Evolutionary conservation across 345 rosid species (phyloP), one percentile per base, ranked within the genome.

Genomic region (Hevea brasiliensis): DNA sequence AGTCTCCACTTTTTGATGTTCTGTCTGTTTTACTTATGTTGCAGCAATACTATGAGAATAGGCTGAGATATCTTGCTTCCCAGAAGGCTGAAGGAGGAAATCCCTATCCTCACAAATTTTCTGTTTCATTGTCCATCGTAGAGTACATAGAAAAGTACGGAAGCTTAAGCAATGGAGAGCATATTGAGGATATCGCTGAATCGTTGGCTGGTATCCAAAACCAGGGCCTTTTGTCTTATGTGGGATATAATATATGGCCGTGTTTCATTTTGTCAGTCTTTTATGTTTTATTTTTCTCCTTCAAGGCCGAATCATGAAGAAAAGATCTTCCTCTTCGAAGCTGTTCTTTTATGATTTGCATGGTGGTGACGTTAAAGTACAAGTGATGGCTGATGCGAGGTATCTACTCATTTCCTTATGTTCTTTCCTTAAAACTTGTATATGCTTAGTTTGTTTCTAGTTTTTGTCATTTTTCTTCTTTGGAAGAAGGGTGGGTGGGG

Each of bases 381-480:
- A 96, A 82, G 97, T 96, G 32, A 96, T 93, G 97, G 89, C 97
- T 77, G 98, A 93, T 84, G 90, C 89, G 8, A 91, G 98, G 99
- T 93, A 76, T 72, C 15, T 29, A 27, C 23, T 42, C 21, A 18
- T 55, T 60, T 27, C 17, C 47, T 53, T 63, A 2, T 18, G 23
- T 14, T 64, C 23, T 65, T 42, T 42, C 61, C 12, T 72, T 60
- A 11, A 50, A 41, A 29, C 24, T 32, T 18, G 17, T 44, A 27
- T 24, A 27, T 37, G 64, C 10, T 63, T 56, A 11, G 18, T 26
- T 17, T 18, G 35, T 75, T 11, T 42, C 4, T 61, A 6, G 37
- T 8, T 54, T 21, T 7, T 44, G n/a, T 32, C 35, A 6, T 37
- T 8, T 54, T 21, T 7, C n/a, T 18, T 54, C 20, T 21, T 13